phyloP scores from a whole-genome alignment of 371 early-diverging fungal genomes.

The Lichtheimia hyalospora region DNA sequence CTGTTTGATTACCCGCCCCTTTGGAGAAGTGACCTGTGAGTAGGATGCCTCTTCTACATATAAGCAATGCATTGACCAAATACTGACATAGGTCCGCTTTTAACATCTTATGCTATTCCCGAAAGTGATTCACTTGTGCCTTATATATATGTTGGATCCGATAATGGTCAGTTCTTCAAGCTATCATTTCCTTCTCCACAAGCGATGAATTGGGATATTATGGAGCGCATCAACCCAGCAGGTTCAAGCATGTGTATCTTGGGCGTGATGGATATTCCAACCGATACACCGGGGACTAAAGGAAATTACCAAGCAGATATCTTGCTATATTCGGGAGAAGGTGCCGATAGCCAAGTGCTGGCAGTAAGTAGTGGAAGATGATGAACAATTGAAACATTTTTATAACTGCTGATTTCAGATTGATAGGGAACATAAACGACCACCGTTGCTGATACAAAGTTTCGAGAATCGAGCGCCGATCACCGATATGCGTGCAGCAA shows the following conservation, averaged over 20 bases:
- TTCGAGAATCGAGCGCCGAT: conserved; percentile 39
- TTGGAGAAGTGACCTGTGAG: conserved; percentile 24
- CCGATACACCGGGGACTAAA: not conserved
- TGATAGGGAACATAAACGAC: no score
- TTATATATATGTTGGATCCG: conserved; percentile 29
- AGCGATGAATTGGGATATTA: conserved; percentile 17
- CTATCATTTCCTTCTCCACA: conserved; percentile 9
- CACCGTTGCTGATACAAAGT: conserved; percentile 15
- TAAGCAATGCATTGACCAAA: not conserved
- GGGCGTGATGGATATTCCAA: conserved; percentile 17
- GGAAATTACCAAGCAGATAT: conserved; percentile 16
- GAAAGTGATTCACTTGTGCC: not conserved
- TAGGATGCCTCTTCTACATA: not conserved
- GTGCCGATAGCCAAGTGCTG: conserved; percentile 36
- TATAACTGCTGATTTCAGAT: no score
- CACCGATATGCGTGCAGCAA: conserved; percentile 21
- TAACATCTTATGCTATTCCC: conserved; percentile 27
- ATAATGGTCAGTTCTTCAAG: conserved; percentile 30
- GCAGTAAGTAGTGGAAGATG: conserved; percentile 19
- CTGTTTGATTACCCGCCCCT: conserved; percentile 20
- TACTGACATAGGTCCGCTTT: conserved; percentile 21
- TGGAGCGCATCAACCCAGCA: conserved; percentile 23
- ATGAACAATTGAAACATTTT: no score
- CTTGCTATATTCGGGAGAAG: conserved; percentile 36
- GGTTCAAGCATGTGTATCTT: conserved; percentile 31